A percentile compares a stretch with the other conserved stretches of the same genome.
phyloP scores from a whole-genome alignment of 2,329 filamentous ascomycete genomes.

The Cercospora zeae-maydis region DNA sequence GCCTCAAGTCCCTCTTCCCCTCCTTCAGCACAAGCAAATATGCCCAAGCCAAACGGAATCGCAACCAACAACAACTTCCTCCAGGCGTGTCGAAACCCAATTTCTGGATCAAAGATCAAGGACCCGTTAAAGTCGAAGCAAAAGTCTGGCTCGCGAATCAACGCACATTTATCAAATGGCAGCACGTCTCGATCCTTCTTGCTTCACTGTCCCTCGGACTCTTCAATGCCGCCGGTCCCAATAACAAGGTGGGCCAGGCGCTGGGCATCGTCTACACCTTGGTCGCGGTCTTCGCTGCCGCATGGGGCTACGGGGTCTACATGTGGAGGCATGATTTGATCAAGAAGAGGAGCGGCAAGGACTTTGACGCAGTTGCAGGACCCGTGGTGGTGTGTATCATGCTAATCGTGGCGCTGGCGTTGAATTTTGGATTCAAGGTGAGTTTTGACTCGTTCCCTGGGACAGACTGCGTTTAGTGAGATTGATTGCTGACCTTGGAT shows the following conservation, averaged over 20 bases:
- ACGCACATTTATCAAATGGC: conserved; percentile 97
- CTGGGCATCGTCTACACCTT: conserved; percentile 80
- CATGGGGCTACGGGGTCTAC: conserved; percentile 86
- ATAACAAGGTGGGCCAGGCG: conserved; percentile 68
- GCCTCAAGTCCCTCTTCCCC: conserved; percentile 70
- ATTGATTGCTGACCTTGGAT: neutral
- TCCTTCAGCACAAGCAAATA: conserved; percentile 79
- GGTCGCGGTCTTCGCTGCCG: conserved; percentile 77
- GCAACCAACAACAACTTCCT: conserved; percentile 58
- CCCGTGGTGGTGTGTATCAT: conserved; percentile 79
- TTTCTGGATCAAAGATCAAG: conserved; percentile 90
- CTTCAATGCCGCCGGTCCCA: conserved; percentile 78
- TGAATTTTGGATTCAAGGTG: conserved; percentile 83
- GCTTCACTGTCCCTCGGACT: conserved; percentile 78
- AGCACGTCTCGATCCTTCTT: conserved; percentile 86
- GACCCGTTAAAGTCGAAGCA: conserved; percentile 86
- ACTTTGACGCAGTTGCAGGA: conserved; percentile 86
- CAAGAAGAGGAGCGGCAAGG: conserved; percentile 76
- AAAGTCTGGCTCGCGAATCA: conserved; percentile 99
- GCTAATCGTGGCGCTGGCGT: conserved; percentile 69
- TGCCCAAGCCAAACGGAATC: conserved; percentile 51
- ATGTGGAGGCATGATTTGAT: conserved; percentile 75
- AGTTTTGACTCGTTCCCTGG: neutral
- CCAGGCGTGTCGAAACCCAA: conserved; percentile 83
- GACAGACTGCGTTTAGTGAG: neutral